phyloP scores from a whole-genome alignment of 176 grass and related monocot genomes.

The Phragmites australis region DNA sequence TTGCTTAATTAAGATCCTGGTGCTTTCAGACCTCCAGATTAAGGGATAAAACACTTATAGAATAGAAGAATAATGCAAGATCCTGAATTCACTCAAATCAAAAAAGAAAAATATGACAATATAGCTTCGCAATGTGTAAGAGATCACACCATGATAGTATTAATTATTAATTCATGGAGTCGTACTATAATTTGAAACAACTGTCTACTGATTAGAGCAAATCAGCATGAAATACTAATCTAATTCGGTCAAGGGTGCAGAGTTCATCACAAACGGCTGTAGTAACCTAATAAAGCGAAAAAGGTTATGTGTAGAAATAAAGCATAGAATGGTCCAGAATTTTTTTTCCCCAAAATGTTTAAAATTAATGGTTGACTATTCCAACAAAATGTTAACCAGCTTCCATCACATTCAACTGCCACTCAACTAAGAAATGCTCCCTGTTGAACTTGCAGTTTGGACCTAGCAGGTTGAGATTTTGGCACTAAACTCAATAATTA shows the following conservation, averaged over 20 bases:
- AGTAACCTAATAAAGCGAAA: background rate
- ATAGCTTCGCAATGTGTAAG: too few species aligned
- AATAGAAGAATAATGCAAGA: too few species aligned
- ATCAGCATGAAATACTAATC: too few species aligned
- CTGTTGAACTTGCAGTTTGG: conserved; percentile 6
- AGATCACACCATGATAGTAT: too few species aligned
- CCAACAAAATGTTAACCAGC: background rate
- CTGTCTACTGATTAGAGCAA: too few species aligned
- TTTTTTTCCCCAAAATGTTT: background rate
- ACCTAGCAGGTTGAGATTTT: background rate
- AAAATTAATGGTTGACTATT: background rate
- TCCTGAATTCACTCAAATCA: too few species aligned
- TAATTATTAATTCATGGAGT: too few species aligned
- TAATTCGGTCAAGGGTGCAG: background rate
- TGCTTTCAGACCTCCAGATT: too few species aligned
- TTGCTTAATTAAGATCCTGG: too few species aligned
- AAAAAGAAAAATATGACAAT: too few species aligned
- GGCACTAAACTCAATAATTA: background rate
- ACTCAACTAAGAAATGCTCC: conserved; percentile 13
- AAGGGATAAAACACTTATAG: too few species aligned
- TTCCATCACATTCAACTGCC: conserved; percentile 6
- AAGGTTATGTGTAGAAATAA: background rate
- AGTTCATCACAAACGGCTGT: background rate
- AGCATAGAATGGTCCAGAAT: background rate
- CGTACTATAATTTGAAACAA: too few species aligned